phyloP scores from a whole-genome alignment of 495 filamentous ascomycete species.

The Patellaria atrata region DNA sequence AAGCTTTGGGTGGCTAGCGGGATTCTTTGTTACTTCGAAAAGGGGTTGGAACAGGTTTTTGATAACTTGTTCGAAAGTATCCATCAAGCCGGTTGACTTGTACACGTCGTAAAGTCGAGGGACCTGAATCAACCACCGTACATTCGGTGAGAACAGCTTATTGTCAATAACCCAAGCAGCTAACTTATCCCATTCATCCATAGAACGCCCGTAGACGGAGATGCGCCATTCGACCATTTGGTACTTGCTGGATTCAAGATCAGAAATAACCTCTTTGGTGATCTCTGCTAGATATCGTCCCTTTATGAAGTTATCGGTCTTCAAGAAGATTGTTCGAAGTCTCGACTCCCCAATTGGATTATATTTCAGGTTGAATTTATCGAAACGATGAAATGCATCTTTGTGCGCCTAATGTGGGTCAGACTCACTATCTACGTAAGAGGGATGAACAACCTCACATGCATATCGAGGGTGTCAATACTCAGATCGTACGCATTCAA shows the following conservation, averaged over 20 bases:
- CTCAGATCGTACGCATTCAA: constrained; percentile 94
- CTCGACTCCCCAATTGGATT: constrained; percentile 95
- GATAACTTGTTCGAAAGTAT: constrained; percentile 79
- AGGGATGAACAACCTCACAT: constrained; percentile 39
- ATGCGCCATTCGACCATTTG: constrained; percentile 99
- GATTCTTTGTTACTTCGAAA: constrained; percentile 87
- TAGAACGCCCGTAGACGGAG: constrained; percentile 80
- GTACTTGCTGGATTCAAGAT: constrained; percentile 96
- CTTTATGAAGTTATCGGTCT: constrained; percentile 95
- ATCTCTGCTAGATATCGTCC: constrained; percentile 94
- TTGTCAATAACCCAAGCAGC: constrained; percentile 98
- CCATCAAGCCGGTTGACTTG: constrained; percentile 73
- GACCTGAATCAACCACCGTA: constrained; percentile 93
- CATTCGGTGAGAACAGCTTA: constrained; percentile 92
- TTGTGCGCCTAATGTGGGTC: constrained; percentile 60
- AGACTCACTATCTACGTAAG: neutral
- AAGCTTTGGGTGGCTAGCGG: constrained; percentile 74
- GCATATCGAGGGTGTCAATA: constrained; percentile 98
- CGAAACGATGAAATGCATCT: constrained; percentile 95
- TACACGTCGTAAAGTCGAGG: constrained; percentile 93
- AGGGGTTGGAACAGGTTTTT: constrained; percentile 85
- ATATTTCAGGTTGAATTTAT: constrained; percentile 99
- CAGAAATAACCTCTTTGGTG: constrained; percentile 94
- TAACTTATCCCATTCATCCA: constrained; percentile 96
- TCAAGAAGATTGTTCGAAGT: constrained; percentile 88